Percentiles rank a stretch among this genome's conserved stretches.
Evolutionary conservation across 169 alveolate species (phyloP).

Genomic region (Plasmodium malariae): DNA sequence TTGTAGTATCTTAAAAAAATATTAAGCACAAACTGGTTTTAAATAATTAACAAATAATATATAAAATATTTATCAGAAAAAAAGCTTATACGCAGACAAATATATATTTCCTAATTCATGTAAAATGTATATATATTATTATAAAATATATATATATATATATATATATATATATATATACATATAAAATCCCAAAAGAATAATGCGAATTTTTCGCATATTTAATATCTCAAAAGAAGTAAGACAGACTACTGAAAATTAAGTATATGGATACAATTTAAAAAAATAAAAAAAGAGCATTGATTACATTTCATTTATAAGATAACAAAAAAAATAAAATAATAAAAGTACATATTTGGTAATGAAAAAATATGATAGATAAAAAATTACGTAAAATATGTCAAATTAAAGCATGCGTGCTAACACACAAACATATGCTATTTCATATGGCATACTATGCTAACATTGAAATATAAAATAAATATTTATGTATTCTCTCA

Average conservation of each 20-base stretch:
- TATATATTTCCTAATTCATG: too few relatives aligned
- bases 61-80: neutral
- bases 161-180: too few relatives aligned
- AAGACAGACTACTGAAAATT: neutral
- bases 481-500: too few relatives aligned
- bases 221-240: neutral
- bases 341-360: too few relatives aligned
- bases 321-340: conserved; percentile 4
- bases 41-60: neutral
- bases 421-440: too few relatives aligned
- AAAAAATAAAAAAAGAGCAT: neutral
- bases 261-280: neutral
- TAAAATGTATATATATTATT: neutral
- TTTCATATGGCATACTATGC: too few relatives aligned
- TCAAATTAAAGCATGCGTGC: too few relatives aligned
- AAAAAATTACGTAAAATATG: too few relatives aligned
- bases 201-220: neutral
- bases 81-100: too few relatives aligned
- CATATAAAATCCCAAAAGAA: too few relatives aligned
- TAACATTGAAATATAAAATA: too few relatives aligned
- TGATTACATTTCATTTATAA: neutral
- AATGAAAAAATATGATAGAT: too few relatives aligned
- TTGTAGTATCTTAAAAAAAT: conserved; percentile 10
- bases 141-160: neutral
- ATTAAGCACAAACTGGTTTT: neutral